Conservation (phyloP, 305 asterid species). For the Ilex paraguariensis region DNA sequence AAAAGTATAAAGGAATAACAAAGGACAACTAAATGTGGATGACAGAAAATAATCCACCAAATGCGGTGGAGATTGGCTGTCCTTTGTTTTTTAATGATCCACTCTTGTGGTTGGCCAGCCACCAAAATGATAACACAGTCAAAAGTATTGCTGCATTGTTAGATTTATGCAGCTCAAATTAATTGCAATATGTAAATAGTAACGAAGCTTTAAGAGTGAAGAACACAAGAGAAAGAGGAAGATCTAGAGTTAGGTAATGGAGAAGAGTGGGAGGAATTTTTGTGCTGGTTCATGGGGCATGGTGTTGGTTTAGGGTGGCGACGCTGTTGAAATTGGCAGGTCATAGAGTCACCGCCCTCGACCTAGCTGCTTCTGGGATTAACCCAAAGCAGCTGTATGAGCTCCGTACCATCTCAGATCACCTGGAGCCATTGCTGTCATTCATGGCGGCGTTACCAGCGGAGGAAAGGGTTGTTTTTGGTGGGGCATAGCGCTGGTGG, state of each 20-base stretch:
- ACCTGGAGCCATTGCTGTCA: conserved; percentile 28
- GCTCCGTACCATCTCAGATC: conserved; percentile 21
- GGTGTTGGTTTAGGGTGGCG: conserved; percentile 50
- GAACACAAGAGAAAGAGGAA: not conserved
- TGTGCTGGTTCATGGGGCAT: conserved; percentile 43
- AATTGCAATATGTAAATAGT: too few relatives aligned
- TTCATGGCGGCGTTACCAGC: conserved; percentile 24
- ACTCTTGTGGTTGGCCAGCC: too few relatives aligned
- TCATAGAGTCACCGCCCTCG: conserved; percentile 39
- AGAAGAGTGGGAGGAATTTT: conserved; percentile 7
- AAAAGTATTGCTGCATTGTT: too few relatives aligned
- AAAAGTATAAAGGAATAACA: not conserved
- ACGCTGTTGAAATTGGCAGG: conserved; percentile 31
- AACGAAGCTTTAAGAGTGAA: too few relatives aligned
- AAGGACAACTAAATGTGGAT: conserved; percentile 21
- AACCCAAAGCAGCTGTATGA: conserved; percentile 23
- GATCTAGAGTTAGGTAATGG: not conserved
- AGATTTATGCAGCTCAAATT: too few relatives aligned
- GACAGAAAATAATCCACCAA: not conserved
- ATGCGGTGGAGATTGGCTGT: too few relatives aligned
- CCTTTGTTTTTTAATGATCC: too few relatives aligned
- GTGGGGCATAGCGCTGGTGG: conserved; percentile 52
- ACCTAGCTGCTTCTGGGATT: conserved; percentile 47
- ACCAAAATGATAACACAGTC: too few relatives aligned
- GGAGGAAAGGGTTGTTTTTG: conserved; percentile 31